These are phyloP conservation scores for Kluyveromyces lactis DNA, from an alignment of 805 yeast species.

Conservation along the genomic window DNA sequence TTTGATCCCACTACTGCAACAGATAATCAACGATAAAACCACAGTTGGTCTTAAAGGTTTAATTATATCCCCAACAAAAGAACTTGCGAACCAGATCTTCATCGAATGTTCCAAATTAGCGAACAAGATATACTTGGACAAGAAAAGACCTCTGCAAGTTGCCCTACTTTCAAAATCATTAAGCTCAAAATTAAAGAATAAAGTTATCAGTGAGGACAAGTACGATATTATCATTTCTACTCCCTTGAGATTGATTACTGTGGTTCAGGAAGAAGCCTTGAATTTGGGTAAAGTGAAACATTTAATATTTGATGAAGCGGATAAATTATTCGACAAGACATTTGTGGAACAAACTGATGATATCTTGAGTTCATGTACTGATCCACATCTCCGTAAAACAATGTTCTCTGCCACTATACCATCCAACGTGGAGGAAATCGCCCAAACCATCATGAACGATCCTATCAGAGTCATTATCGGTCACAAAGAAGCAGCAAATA, in stretches of 20 bases:
- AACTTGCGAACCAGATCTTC: conserved; percentile 79
- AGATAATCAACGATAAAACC: conserved; percentile 27
- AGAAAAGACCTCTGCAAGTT: conserved; percentile 41
- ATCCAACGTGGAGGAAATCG: conserved; percentile 83
- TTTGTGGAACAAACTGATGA: conserved; percentile 89
- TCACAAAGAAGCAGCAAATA: conserved; percentile 86
- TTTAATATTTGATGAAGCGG: conserved; percentile 91
- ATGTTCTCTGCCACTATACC: conserved; percentile 96
- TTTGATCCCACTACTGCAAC: conserved; percentile 71
- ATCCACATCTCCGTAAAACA: conserved; percentile 50
- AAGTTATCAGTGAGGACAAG: conserved; percentile 48
- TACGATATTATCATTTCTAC: conserved; percentile 81
- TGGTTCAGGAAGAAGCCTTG: conserved; percentile 52
- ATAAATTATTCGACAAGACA: conserved; percentile 77
- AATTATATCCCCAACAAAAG: conserved; percentile 90
- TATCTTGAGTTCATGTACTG: conserved; percentile 41
- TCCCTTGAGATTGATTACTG: conserved; percentile 79
- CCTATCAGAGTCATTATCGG: conserved; percentile 86
- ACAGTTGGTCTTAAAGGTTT: conserved; percentile 56
- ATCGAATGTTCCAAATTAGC: conserved; percentile 55
- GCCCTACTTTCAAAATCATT: conserved; percentile 65
- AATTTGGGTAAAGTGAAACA: conserved; percentile 61
- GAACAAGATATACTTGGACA: conserved; percentile 33
- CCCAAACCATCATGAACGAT: conserved; percentile 72
- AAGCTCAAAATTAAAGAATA: conserved; percentile 58